Base-by-base conservation (phyloP, 768 basidiomycete species). In the Amanita muscaria region DNA sequence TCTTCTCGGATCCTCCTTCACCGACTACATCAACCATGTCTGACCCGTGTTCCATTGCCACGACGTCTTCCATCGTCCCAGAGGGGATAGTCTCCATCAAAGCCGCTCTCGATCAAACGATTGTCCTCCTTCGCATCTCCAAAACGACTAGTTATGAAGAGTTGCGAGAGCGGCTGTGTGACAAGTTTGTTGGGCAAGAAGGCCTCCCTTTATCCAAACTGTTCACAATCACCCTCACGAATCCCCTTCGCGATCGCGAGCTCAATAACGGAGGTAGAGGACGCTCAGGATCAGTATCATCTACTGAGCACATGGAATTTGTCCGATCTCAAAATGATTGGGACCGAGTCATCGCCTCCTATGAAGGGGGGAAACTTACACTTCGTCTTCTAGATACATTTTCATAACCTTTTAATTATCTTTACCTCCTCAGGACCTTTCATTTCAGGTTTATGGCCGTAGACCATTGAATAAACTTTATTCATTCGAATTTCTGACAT, bases 121-220 rank as follows among this genome's bases (percentile, higher is more conserved):
- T 83, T 49, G 69, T 88, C 53, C 62, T 83, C 48, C 68, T 88
- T 40, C 78, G 80, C 34, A 60, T 72, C 6, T 60, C 73, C 10
- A 68, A 68, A 49, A 61, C 66, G 32, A 65, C 67, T 47, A 34
- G 69, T n/a, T 71, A 79, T 44, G 53, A 59, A 14, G 76, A 78
- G 35, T 53, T 87, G 12, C 79, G 79, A 47, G 63, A 64, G 41
- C 71, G 73, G 38, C 63, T 88, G 19, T 72, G 73, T 49, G 74
- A 80, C 44, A 86, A 85, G 53, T 80, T 88, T 55, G 68, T 73
- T n/a, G 66, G 69, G 18, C 74, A 79, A 53, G 80, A 79, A 57
- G 71, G 70, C 38, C 51, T 79, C 33, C 64, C 69, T 10, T 71
- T 86, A 18, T 68, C 69, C 0, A 63, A 69, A 5, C 60, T 67